Percentiles rank a stretch among this genome's conserved stretches.
phyloP scores from a whole-genome alignment of 2,329 filamentous ascomycete species.

The Aureobasidium sp. region DNA sequence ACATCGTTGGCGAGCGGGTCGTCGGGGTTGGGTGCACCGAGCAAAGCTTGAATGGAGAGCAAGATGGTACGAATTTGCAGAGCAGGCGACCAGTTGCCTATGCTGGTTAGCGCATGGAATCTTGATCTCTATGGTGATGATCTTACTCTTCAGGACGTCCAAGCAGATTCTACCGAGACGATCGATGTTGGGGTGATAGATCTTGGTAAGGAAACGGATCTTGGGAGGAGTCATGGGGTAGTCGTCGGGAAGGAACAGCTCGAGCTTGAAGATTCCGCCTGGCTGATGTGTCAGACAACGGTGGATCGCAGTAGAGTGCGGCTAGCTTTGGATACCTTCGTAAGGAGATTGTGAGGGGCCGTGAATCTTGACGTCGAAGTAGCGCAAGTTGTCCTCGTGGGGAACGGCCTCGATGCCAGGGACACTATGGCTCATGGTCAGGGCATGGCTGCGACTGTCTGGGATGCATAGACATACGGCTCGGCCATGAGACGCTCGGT shows the following conservation, averaged over 20 bases:
- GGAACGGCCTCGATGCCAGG: conserved; percentile 93
- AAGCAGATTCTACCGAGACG: conserved; percentile 95
- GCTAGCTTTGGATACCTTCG: conserved; percentile 58
- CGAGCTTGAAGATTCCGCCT: conserved; percentile 89
- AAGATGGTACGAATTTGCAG: conserved; percentile 97
- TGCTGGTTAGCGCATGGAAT: conserved; percentile 9
- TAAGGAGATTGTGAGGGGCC: conserved; percentile 89
- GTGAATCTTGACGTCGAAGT: conserved; percentile 96
- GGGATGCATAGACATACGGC: conserved; percentile 56
- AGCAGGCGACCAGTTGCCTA: conserved; percentile 97
- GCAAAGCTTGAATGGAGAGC: conserved; percentile 93
- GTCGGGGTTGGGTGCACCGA: conserved; percentile 94
- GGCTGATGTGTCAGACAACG: conserved; percentile 9
- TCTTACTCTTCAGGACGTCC: conserved; percentile 87
- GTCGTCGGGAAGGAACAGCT: conserved; percentile 95
- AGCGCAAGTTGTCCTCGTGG: conserved; percentile 93
- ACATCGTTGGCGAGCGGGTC: conserved; percentile 98
- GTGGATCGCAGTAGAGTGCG: neutral
- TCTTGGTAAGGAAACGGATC: conserved; percentile 97
- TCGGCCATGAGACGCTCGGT: conserved; percentile 95
- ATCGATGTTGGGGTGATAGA: conserved; percentile 98
- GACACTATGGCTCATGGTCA: conserved; percentile 53
- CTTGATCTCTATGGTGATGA: neutral
- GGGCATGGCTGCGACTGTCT: conserved; percentile 3
- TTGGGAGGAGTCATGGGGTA: conserved; percentile 99